phyloP scores from a whole-genome alignment of 371 early-diverging fungal species.

The Saksenaea oblongispora region DNA sequence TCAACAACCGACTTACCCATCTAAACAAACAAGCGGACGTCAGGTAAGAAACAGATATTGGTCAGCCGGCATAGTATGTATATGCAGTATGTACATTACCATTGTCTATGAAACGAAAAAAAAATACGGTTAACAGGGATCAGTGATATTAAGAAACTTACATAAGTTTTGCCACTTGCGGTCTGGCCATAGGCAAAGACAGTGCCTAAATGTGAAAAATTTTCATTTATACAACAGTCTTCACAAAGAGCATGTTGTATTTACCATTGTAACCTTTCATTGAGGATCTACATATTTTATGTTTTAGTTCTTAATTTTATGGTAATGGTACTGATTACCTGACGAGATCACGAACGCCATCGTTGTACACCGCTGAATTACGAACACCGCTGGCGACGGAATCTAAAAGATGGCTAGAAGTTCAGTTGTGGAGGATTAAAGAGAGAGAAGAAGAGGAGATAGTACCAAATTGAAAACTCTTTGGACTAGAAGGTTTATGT shows the following conservation, averaged over 20 bases:
- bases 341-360: constrained; percentile 33
- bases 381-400: constrained; percentile 16
- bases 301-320: not conserved
- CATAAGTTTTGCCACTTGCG: constrained; percentile 93
- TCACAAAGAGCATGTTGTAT: not conserved
- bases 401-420: constrained; percentile 2
- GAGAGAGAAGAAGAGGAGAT: not conserved
- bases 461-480: constrained; percentile 16
- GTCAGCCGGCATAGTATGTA: not conserved
- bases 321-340: constrained; percentile 23
- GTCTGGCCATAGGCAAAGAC: constrained; percentile 98
- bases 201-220: constrained; percentile 50
- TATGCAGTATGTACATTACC: not conserved
- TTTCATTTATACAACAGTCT: not conserved
- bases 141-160: constrained; percentile 21
- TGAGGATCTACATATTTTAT: not conserved
- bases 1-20: constrained; percentile 24
- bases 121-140: not conserved
- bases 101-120: constrained; percentile 2
- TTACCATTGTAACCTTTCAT: constrained; percentile 27
- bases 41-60: not conserved
- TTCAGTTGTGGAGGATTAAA: not conserved
- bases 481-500: not conserved
- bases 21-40: constrained; percentile 7
- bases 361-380: constrained; percentile 29